A percentile compares a stretch with the other conserved stretches of the same genome.
Conservation (phyloP, 805 yeast species). For the Metschnikowia arizonensis region DNA sequence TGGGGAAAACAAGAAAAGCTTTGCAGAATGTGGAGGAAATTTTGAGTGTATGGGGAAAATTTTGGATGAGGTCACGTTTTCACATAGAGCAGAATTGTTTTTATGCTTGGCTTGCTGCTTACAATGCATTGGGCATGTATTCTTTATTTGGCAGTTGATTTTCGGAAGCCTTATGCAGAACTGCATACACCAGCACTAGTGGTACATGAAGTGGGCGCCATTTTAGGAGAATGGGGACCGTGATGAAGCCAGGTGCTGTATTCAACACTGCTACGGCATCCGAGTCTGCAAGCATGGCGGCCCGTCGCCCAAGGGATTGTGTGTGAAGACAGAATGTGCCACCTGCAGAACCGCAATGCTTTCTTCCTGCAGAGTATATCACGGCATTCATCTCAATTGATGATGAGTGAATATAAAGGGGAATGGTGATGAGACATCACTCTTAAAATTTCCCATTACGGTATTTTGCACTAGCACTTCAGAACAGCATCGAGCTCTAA, state of each 20-base stretch:
- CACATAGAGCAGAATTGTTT: neutral
- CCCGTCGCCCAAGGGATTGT: neutral
- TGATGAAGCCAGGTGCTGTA: too few relatives aligned
- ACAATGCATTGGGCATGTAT: neutral
- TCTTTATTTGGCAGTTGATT: neutral
- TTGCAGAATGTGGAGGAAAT: neutral
- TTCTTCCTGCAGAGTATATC: neutral
- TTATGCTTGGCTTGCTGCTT: neutral
- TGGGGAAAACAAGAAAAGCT: neutral
- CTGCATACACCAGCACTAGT: neutral
- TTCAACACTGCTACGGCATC: neutral
- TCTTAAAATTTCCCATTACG: neutral
- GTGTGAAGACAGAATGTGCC: slow-evolving; percentile 1
- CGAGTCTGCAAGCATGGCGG: neutral
- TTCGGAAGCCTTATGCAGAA: neutral
- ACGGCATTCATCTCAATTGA: neutral
- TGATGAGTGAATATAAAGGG: neutral
- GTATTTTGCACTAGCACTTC: neutral
- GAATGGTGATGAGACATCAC: neutral
- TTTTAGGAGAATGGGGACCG: too few relatives aligned
- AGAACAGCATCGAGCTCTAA: too few relatives aligned
- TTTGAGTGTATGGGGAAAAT: too few relatives aligned
- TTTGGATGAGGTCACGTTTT: too few relatives aligned
- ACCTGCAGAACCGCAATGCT: neutral
- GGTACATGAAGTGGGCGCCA: too few relatives aligned